A percentile compares a stretch with the other conserved stretches of the same genome.
phyloP scores from a whole-genome alignment of 495 filamentous ascomycete species.

The Talaromyces trachyspermus region DNA sequence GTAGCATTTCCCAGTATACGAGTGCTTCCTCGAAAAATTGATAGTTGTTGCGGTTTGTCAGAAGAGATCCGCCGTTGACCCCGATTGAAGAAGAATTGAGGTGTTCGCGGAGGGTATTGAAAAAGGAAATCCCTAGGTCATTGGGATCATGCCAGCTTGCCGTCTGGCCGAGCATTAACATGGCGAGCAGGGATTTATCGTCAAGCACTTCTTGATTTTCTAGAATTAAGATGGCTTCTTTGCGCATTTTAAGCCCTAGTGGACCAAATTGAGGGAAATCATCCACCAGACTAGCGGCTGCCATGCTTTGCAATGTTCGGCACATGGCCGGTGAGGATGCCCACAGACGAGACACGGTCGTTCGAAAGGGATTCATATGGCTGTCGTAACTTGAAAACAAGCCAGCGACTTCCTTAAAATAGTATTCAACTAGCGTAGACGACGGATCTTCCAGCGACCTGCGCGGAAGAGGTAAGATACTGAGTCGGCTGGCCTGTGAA shows the following conservation, averaged over 20 bases:
- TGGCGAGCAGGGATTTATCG: slow-evolving; percentile 43
- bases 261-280: slow-evolving; percentile 48
- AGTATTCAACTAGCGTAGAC: slow-evolving; percentile 51
- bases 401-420: slow-evolving; percentile 51
- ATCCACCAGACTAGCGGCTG: slow-evolving; percentile 49
- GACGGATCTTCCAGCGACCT: slow-evolving; percentile 33
- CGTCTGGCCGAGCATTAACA: slow-evolving; percentile 50
- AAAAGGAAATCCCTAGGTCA: slow-evolving; percentile 44
- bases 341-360: slow-evolving; percentile 49
- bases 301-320: slow-evolving; percentile 55
- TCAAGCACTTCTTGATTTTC: slow-evolving; percentile 36
- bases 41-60: slow-evolving; percentile 35
- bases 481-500: neutral
- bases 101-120: slow-evolving; percentile 38
- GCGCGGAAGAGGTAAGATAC: neutral
- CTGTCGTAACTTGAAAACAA: slow-evolving; percentile 54
- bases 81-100: slow-evolving; percentile 28
- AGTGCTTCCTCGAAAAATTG: slow-evolving; percentile 53
- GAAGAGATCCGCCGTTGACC: slow-evolving; percentile 9
- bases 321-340: slow-evolving; percentile 49
- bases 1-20: slow-evolving; percentile 55
- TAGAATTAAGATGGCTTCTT: slow-evolving; percentile 41
- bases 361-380: slow-evolving; percentile 50
- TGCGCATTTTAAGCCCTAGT: slow-evolving; percentile 45
- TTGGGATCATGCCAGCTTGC: slow-evolving; percentile 51